Evolutionary conservation across 1,284 basidiomycete genomes (phyloP).

Genomic region (Sparassis latifolia): DNA sequence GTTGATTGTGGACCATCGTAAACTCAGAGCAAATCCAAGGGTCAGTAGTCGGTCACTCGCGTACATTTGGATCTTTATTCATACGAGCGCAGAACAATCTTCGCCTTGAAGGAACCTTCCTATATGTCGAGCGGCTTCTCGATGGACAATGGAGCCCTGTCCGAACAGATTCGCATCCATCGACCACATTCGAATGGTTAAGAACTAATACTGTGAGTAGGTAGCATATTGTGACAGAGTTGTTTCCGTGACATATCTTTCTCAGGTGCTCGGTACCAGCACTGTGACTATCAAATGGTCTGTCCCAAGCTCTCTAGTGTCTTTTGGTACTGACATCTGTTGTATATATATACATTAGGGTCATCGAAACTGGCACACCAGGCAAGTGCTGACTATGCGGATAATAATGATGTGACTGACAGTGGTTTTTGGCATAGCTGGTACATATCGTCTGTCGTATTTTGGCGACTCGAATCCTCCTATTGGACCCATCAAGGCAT

Average conservation of each 20-base stretch:
- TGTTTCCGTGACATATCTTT: no score
- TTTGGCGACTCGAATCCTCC: slow-evolving; percentile 70
- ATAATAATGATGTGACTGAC: neutral
- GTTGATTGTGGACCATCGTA: no score
- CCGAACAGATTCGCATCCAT: slow-evolving; percentile 75
- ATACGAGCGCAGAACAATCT: slow-evolving; percentile 61
- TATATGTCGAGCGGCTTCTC: slow-evolving; percentile 55
- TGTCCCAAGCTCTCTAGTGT: slow-evolving; percentile 13
- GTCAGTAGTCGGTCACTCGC: slow-evolving; percentile 32
- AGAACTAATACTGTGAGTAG: slow-evolving; percentile 45
- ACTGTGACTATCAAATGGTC: slow-evolving; percentile 61
- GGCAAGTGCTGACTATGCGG: slow-evolving; percentile 27
- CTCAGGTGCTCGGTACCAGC: slow-evolving; percentile 51
- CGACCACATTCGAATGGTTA: slow-evolving; percentile 66
- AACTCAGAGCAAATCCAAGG: slow-evolving; percentile 58
- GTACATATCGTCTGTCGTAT: slow-evolving; percentile 67
- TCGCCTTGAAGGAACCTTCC: slow-evolving; percentile 67
- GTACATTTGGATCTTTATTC: neutral
- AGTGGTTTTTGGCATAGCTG: slow-evolving; percentile 31
- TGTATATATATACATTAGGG: slow-evolving; percentile 33
- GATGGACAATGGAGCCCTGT: slow-evolving; percentile 50
- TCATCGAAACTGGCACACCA: slow-evolving; percentile 56
- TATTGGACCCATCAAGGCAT: slow-evolving; percentile 52
- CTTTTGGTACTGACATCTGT: no score
- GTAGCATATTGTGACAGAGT: neutral